phyloP scores from a whole-genome alignment of 306 rosid species.

The Glycine tomentella region DNA sequence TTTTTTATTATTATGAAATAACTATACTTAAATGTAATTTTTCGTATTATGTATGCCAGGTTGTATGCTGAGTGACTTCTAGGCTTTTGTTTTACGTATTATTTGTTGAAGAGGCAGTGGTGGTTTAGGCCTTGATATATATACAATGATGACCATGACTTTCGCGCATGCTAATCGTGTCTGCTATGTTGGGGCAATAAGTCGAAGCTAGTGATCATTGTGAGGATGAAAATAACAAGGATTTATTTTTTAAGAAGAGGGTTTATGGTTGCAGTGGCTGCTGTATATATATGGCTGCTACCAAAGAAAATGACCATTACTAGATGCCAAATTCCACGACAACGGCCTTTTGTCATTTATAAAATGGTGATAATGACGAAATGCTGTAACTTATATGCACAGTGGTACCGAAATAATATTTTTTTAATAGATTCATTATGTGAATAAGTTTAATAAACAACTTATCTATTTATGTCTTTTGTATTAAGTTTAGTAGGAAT shows the following conservation, averaged over 20 bases:
- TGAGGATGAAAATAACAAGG: constrained; percentile 51
- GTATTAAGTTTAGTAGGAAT: constrained; percentile 45
- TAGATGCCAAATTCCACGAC: constrained; percentile 34
- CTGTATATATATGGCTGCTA: no score
- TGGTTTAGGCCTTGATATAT: constrained; percentile 5
- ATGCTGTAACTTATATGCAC: neutral
- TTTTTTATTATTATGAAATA: neutral
- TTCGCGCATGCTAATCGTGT: neutral
- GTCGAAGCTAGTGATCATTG: constrained; percentile 36
- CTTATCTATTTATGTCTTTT: constrained; percentile 13
- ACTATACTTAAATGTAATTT: neutral
- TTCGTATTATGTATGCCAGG: no score
- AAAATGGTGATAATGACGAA: constrained; percentile 15
- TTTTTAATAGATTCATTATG: constrained; percentile 1
- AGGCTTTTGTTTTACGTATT: neutral
- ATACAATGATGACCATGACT: neutral
- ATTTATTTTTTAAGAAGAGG: constrained; percentile 30
- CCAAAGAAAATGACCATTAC: constrained; percentile 49
- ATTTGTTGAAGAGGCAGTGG: neutral
- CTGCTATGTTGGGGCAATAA: constrained; percentile 15
- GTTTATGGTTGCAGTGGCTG: constrained; percentile 26
- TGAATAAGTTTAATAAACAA: neutral
- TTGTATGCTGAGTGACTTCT: neutral
- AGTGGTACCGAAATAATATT: neutral
- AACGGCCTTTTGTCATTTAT: constrained; percentile 45